phyloP scores from a whole-genome alignment of 768 basidiomycete species.

The Candolleomyces aberdarensis region DNA sequence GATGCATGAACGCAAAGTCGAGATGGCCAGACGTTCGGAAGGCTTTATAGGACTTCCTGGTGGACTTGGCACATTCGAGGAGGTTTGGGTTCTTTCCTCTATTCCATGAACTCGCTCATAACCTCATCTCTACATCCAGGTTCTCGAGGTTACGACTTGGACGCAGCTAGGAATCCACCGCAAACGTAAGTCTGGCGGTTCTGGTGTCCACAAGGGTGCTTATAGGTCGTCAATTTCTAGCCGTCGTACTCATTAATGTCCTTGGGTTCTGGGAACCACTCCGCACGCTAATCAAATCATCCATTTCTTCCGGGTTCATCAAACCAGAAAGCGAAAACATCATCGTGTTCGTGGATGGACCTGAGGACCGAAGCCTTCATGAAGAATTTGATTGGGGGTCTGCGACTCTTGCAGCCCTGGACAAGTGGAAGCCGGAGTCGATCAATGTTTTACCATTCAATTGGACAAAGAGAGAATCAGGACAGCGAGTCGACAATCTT shows the following conservation, averaged over 20 bases:
- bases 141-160: constrained; percentile 95
- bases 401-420: constrained; percentile 62
- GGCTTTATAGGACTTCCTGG: constrained; percentile 91
- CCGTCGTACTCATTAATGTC: constrained; percentile 87
- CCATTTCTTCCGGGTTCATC: constrained; percentile 76
- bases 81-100: constrained; percentile 42
- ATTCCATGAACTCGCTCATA: constrained; percentile 1
- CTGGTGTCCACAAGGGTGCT: not conserved
- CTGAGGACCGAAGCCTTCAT: constrained; percentile 48
- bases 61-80: constrained; percentile 94
- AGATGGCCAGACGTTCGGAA: constrained; percentile 79
- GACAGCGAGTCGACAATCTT: constrained; percentile 14
- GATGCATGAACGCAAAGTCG: constrained; percentile 87
- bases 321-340: constrained; percentile 54
- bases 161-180: constrained; percentile 85
- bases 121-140: constrained; percentile 31
- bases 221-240: constrained; percentile 29
- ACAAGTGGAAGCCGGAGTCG: constrained; percentile 47
- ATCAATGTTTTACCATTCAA: constrained; percentile 33
- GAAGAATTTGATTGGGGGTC: constrained; percentile 74
- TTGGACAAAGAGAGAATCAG: constrained; percentile 45
- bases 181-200: constrained; percentile 56
- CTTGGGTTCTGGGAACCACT: constrained; percentile 80
- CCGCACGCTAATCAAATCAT: constrained; percentile 66
- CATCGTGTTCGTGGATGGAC: constrained; percentile 75